Base-by-base conservation (phyloP, 2,329 filamentous ascomycete species). In the Xylaria sp. region DNA sequence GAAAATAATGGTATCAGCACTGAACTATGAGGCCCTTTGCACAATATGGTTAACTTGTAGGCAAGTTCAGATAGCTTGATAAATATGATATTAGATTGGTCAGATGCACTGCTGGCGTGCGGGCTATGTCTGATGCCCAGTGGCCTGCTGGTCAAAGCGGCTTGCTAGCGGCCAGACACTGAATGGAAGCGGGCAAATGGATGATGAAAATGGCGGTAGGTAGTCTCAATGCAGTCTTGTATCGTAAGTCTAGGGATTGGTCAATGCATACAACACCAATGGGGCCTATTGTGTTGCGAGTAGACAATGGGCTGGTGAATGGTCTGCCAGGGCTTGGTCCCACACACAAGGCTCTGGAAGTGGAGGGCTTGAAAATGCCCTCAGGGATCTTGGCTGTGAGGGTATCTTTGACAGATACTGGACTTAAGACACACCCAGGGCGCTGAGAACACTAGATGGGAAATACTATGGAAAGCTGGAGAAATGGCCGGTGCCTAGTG, bases 71-170 rank as follows among this genome's bases (percentile, higher is more conserved):
- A 58, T 25, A n/a, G 35, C 6, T 14, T n/a, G 14, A 25, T 60
- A 60, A 19, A 52, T 63, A 23, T 33, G 21, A 46, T 17, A 12
- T 23, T 63, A 63, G 57, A 60, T 54, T 47, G 40, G 40, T 40
- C 9, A 9, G 9, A 5, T 45, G 37, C 2, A n/a, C 35, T 53
- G 7, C 17, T 57, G 28, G 21, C 12, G 9, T 46, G 38, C 23
- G 31, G 25, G 9, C 45, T 47, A 31, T 2, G 45, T 43, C 37
- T 31, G 21, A 23, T 37, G 31, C 15, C 17, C 40, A 54, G 33
- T 51, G 53, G 11, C 17, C 52, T 46, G 21, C 43, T 60, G 58
- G 51, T 52, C 51, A 62, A 59, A 50, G 54, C 57, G 56, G 37
- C 37, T 50, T 42, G 49, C 28, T 50, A 37, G 40, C 23, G 40